Conservation (phyloP, 345 rosid species). For the Salix viminalis region DNA sequence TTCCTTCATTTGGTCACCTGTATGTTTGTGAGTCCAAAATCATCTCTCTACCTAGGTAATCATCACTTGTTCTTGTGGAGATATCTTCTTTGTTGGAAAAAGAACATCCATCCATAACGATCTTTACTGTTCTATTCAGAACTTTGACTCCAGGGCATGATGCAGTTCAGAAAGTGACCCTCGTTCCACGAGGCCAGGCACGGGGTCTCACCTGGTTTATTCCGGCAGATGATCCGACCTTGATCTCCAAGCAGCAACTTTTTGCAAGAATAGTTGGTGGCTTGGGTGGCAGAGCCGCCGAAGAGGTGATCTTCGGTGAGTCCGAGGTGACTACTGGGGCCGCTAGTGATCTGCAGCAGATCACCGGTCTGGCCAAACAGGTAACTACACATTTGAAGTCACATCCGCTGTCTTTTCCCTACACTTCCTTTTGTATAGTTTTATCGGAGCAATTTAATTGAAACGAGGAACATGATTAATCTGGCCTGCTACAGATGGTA, state of each 20-base stretch:
- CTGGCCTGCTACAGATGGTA: conserved; percentile 65
- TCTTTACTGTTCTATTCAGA: conserved; percentile 34
- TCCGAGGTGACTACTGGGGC: conserved; percentile 98
- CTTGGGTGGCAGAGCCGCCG: conserved; percentile 96
- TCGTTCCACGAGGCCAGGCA: conserved; percentile 93
- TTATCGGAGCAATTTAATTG: background rate
- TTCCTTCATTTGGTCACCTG: background rate
- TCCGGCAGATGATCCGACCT: conserved; percentile 88
- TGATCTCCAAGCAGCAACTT: conserved; percentile 93
- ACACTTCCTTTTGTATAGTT: background rate
- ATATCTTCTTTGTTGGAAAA: background rate
- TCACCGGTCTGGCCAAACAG: conserved; percentile 92
- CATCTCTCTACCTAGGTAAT: background rate
- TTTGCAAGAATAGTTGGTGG: conserved; percentile 98
- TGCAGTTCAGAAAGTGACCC: conserved; percentile 89
- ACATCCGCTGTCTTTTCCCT: background rate
- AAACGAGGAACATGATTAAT: background rate
- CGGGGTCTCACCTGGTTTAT: conserved; percentile 98
- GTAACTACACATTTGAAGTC: conserved; percentile 22
- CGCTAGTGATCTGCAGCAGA: conserved; percentile 95
- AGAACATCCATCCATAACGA: conserved; percentile 3
- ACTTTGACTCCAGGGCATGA: conserved; percentile 97
- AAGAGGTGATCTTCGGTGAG: conserved; percentile 90
- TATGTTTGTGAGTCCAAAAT: background rate
- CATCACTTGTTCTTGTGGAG: background rate